Evolutionary conservation across 441 rosid species (phyloP).

Genomic region (Raphanus hybrid): DNA sequence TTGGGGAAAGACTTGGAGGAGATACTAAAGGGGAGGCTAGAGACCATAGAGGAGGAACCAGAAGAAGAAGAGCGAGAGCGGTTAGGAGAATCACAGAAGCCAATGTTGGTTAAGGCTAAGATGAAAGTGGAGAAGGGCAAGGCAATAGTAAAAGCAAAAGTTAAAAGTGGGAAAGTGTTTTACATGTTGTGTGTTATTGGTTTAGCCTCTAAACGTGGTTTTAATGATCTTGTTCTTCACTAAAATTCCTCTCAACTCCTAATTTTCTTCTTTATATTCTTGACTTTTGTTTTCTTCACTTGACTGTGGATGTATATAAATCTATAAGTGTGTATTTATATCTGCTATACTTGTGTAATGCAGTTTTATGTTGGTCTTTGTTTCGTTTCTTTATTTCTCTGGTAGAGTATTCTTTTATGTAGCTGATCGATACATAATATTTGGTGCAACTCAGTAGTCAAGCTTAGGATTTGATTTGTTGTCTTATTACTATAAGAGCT

Average conservation of each 20-base stretch:
- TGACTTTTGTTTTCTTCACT: constrained; percentile 18
- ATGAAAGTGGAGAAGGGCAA: constrained; percentile 41
- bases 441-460: not conserved
- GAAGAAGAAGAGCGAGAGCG: constrained; percentile 45
- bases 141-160: constrained; percentile 41
- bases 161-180: constrained; percentile 43
- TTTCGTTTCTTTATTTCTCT: not conserved
- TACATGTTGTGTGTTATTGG: constrained; percentile 44
- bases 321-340: constrained; percentile 18
- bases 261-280: constrained; percentile 25
- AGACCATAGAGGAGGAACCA: constrained; percentile 46
- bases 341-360: constrained; percentile 29
- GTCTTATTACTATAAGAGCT: not conserved
- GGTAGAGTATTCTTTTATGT: constrained; percentile 12
- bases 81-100: constrained; percentile 36
- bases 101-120: constrained; percentile 39
- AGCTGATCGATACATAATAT: constrained; percentile 24
- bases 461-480: not conserved
- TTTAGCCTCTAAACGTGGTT: constrained; percentile 41
- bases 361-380: constrained; percentile 22
- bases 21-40: constrained; percentile 44
- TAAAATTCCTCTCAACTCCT: constrained; percentile 20
- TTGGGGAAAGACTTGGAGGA: constrained; percentile 43
- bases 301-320: constrained; percentile 31
- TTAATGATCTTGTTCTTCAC: constrained; percentile 41